Base-by-base conservation (phyloP, 805 yeast species). In the Nakazawaea siamensis region DNA sequence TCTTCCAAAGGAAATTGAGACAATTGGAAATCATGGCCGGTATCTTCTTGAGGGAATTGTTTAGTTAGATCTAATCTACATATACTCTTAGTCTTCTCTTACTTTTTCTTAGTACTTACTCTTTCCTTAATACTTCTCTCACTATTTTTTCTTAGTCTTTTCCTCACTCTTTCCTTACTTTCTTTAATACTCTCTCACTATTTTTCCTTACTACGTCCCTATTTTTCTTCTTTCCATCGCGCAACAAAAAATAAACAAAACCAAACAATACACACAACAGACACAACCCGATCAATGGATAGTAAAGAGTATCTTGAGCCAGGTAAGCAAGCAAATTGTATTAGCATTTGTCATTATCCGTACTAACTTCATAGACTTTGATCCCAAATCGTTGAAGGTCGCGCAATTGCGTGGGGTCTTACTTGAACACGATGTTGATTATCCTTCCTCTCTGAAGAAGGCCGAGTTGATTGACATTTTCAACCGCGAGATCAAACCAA, bases 321-420 rank as follows among this genome's bases (percentile, higher is more conserved):
- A 3, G 62, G 58, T 54, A 43, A 14, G 58, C 40, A 17, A 20
- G 23, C 7, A 23, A n/a, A 21, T 14, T 3, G 13, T 25, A n/a
- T n/a, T n/a, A n/a, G n/a, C n/a, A n/a, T n/a, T n/a, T n/a, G n/a
- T n/a, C n/a, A n/a, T n/a, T n/a, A n/a, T n/a, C 19, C 23, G 7
- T 11, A 11, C 42, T 33, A 29, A 48, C 46, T 20, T 20, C 23
- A 7, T 48, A 57, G 82, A 68, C n/a, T 85, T 83, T 54, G 77
- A 86, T 50, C 81, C 90, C 5, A 58, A 66, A 18, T 60, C 66
- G 26, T 60, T 81, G 43, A 80, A 76, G 34, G 77, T 84, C 16
- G 74, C 87, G 3, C 74, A 82, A 40, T 63, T 90, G 49, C 69
- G 92, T 47, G 68, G 75, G 16, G 66, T 85, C 16, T 62, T 90